Percentiles rank a stretch among this genome's conserved stretches.
These are phyloP conservation scores for Entonaema liquescens DNA, from an alignment of 495 filamentous ascomycete species.

Conservation along the genomic window DNA sequence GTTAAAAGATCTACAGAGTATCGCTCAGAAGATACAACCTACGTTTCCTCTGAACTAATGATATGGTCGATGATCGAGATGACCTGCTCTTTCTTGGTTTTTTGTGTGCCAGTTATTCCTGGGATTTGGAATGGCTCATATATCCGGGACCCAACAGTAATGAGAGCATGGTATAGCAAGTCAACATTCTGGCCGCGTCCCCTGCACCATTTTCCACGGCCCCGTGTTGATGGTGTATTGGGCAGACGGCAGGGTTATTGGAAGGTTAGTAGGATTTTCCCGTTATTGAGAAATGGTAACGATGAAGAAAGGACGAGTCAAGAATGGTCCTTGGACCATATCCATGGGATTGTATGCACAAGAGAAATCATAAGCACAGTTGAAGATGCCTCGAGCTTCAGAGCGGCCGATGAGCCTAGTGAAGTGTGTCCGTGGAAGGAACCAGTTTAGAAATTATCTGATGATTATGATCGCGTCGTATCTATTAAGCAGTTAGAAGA, in stretches of 20 bases:
- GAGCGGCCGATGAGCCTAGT: not conserved
- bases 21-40: not conserved
- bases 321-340: not conserved
- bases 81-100: constrained; percentile 1
- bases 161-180: not conserved
- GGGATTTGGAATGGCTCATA: not conserved
- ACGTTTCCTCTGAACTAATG: not conserved
- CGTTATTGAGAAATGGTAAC: not conserved
- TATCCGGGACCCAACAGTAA: not conserved
- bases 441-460: not conserved
- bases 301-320: not conserved
- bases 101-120: not conserved
- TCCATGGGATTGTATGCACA: not conserved
- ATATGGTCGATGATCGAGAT: not conserved
- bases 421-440: not conserved
- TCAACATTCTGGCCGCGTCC: not conserved
- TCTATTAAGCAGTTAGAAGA: too few relatives aligned
- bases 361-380: not conserved
- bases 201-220: not conserved
- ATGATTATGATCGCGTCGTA: too few relatives aligned
- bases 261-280: not conserved
- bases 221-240: not conserved
- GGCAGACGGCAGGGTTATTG: not conserved
- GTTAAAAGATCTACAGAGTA: not conserved
- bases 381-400: not conserved